Percentiles rank a stretch among this genome's conserved stretches.
These are phyloP conservation scores for Pulveroboletus ravenelii DNA, from an alignment of 768 basidiomycete species.

Conservation along the genomic window DNA sequence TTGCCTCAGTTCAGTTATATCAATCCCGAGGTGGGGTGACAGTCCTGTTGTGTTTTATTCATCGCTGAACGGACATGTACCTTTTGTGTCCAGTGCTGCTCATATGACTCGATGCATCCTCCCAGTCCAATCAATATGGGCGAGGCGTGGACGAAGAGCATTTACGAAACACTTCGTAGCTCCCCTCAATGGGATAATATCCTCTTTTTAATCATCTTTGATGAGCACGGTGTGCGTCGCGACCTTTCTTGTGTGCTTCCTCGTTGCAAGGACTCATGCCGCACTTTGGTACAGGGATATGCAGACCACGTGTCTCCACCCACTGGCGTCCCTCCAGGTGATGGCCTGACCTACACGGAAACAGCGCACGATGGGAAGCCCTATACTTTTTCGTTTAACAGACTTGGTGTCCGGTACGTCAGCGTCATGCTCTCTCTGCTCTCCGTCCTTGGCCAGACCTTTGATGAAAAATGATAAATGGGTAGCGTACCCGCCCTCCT, in stretches of 20 bases:
- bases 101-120: slow-evolving; percentile 19
- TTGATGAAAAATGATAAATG: no score
- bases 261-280: background rate
- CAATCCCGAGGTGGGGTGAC: slow-evolving; percentile 22
- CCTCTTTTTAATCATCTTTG: slow-evolving; percentile 23
- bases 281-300: slow-evolving; percentile 11
- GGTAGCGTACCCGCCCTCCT: slow-evolving; percentile 18
- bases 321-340: slow-evolving; percentile 19
- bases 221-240: slow-evolving; percentile 22
- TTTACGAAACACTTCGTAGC: slow-evolving; percentile 22
- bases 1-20: slow-evolving; percentile 25
- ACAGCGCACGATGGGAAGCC: slow-evolving; percentile 14
- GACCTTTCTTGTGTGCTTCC: background rate
- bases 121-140: no score
- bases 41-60: background rate
- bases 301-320: slow-evolving; percentile 24
- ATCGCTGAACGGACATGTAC: background rate
- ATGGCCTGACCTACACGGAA: slow-evolving; percentile 23
- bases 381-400: slow-evolving; percentile 23
- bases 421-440: background rate
- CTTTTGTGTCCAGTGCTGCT: slow-evolving; percentile 14
- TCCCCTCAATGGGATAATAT: slow-evolving; percentile 22
- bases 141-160: slow-evolving; percentile 14
- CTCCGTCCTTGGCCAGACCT: no score
- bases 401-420: slow-evolving; percentile 23